Conservation (phyloP, 208 protist genomes). For the Novymonas esmeraldas region DNA sequence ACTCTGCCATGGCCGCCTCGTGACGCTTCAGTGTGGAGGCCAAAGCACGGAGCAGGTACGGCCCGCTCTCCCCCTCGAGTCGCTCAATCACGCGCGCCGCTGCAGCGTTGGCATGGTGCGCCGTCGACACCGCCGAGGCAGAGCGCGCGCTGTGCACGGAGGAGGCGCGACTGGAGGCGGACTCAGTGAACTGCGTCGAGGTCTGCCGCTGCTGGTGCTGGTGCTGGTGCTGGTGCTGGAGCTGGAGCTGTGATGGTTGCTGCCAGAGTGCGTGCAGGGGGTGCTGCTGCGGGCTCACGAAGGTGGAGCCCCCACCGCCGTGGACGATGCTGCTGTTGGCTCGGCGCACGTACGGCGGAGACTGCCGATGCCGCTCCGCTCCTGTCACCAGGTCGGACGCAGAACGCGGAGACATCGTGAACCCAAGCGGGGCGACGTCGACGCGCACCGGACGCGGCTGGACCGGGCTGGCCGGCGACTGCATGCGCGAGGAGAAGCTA, state of each 20-base stretch:
- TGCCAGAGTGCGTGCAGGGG: too few species aligned
- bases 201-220: neutral
- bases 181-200: conserved; percentile 11
- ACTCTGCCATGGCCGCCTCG: neutral
- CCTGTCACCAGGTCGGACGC: neutral
- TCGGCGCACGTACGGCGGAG: conserved; percentile 2
- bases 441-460: conserved; percentile 5
- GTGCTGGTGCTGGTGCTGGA: conserved; percentile 1
- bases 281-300: conserved; percentile 5
- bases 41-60: conserved; percentile 19
- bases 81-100: conserved; percentile 13
- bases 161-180: conserved; percentile 28
- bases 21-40: conserved; percentile 5
- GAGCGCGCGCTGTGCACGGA: conserved; percentile 28
- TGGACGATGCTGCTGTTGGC: neutral
- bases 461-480: neutral
- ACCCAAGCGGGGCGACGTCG: neutral
- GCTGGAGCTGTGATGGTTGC: too few species aligned
- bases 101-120: conserved; percentile 2
- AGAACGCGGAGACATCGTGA: conserved; percentile 5
- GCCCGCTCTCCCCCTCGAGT: conserved; percentile 22
- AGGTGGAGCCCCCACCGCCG: conserved; percentile 1
- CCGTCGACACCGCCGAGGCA: conserved; percentile 1
- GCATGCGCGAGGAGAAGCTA: neutral
- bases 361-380: neutral